Conservation (phyloP, 2,329 filamentous ascomycete species). For the Epichloe typhina region DNA sequence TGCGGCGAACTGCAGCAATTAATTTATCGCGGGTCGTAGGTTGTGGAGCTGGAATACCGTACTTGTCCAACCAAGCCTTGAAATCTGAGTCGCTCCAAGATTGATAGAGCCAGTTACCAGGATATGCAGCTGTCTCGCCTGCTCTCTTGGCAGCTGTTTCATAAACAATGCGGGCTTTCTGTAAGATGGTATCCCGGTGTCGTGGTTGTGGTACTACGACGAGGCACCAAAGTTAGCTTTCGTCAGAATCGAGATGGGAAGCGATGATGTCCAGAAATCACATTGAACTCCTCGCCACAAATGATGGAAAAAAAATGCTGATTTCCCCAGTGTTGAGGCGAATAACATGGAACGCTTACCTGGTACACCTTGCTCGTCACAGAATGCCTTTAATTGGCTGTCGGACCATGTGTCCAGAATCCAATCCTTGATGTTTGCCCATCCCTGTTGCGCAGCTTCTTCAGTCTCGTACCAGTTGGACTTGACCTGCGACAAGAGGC, state of each 20-base stretch:
- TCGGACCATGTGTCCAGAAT: slow-evolving; percentile 93
- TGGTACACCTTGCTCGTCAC: slow-evolving; percentile 76
- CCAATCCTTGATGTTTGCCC: slow-evolving; percentile 69
- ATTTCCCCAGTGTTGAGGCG: background rate
- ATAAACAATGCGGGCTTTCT: slow-evolving; percentile 68
- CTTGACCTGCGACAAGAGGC: slow-evolving; percentile 56
- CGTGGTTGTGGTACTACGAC: slow-evolving; percentile 63
- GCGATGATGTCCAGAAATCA: background rate
- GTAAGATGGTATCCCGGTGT: slow-evolving; percentile 68
- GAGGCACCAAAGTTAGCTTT: background rate
- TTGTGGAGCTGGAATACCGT: slow-evolving; percentile 77
- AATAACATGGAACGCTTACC: slow-evolving; percentile 22
- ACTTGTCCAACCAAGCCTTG: slow-evolving; percentile 84
- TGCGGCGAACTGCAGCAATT: slow-evolving; percentile 79
- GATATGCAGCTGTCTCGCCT: slow-evolving; percentile 72
- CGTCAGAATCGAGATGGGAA: background rate
- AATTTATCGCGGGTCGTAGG: slow-evolving; percentile 74
- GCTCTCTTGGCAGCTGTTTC: slow-evolving; percentile 59
- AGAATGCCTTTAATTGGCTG: slow-evolving; percentile 84
- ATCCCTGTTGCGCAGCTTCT: slow-evolving; percentile 61
- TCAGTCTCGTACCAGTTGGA: slow-evolving; percentile 66
- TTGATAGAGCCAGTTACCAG: slow-evolving; percentile 87
- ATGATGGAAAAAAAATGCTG: no score
- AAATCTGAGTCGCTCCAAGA: slow-evolving; percentile 87
- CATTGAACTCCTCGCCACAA: no score